Evolutionary conservation across 495 filamentous ascomycete genomes (phyloP).

Genomic region (Penicillium simplicissimum): DNA sequence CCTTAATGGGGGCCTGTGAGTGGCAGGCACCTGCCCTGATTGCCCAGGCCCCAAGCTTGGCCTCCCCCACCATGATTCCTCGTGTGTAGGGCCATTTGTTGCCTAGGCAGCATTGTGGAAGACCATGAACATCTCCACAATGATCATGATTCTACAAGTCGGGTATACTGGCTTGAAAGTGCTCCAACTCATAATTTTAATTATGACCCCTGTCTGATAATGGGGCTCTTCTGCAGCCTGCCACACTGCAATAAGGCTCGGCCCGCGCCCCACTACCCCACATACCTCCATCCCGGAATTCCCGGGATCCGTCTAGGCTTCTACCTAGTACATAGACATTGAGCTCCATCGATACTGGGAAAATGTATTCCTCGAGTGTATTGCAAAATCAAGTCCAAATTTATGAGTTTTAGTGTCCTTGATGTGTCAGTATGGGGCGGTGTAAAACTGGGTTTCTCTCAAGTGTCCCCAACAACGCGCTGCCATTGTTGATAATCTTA

Average conservation of each 20-base stretch:
- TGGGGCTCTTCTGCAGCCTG: background rate
- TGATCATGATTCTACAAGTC: background rate
- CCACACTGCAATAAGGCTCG: background rate
- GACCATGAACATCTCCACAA: too few relatives aligned
- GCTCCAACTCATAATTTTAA: background rate
- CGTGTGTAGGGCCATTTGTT: background rate
- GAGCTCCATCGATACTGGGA: background rate
- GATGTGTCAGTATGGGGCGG: background rate
- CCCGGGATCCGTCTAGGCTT: too few relatives aligned
- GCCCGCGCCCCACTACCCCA: constrained; percentile 2
- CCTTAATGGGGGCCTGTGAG: background rate
- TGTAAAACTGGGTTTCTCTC: background rate
- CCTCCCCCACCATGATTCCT: background rate
- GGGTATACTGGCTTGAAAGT: background rate
- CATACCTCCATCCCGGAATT: background rate
- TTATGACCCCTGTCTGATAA: background rate
- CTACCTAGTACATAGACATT: background rate
- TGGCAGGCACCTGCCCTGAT: background rate
- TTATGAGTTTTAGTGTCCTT: background rate
- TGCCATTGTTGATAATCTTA: background rate
- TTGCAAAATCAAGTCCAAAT: background rate
- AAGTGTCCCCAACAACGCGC: background rate
- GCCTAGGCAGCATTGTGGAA: background rate
- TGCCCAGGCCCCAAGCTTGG: background rate
- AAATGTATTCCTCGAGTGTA: background rate